A percentile compares a stretch with the other conserved stretches of the same genome.
phyloP scores from a whole-genome alignment of 1,284 basidiomycete genomes.

The Caloboletus inedulis region DNA sequence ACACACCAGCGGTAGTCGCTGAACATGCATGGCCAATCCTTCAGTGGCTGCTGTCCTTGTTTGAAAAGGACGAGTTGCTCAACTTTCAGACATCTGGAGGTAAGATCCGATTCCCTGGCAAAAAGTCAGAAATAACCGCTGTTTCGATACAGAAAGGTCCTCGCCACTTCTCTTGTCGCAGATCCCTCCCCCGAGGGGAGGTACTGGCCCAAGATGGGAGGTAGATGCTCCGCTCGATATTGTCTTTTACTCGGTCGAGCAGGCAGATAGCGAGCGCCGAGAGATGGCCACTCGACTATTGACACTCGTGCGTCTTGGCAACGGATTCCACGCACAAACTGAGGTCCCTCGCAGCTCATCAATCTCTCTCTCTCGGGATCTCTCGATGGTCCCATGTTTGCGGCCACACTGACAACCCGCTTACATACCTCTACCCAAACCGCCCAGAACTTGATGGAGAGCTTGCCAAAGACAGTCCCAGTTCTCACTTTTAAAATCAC shows the following conservation, averaged over 20 bases:
- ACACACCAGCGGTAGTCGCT: conserved; percentile 42
- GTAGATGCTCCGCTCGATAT: conserved; percentile 55
- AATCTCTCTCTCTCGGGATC: conserved; percentile 48
- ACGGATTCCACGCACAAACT: neutral
- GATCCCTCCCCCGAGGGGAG: conserved; percentile 56
- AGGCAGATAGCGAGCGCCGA: conserved; percentile 40
- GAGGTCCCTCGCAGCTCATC: conserved; percentile 43
- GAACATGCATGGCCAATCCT: conserved; percentile 63
- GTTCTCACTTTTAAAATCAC: conserved; percentile 48
- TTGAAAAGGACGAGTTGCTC: conserved; percentile 58
- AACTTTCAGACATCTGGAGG: conserved; percentile 30
- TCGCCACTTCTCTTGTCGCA: conserved; percentile 62
- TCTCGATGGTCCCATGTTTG: conserved; percentile 50
- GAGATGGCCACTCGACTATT: conserved; percentile 50
- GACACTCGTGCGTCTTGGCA: conserved; percentile 41
- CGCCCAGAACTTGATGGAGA: conserved; percentile 40
- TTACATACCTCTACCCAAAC: conserved; percentile 39
- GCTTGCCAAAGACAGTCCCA: conserved; percentile 39
- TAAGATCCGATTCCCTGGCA: conserved; percentile 10
- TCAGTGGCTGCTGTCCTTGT: conserved; percentile 59
- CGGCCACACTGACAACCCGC: conserved; percentile 45
- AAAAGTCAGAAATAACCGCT: conserved; percentile 11
- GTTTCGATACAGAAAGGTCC: conserved; percentile 42
- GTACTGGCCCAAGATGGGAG: conserved; percentile 52
- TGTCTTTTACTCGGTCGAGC: conserved; percentile 48